Conservation (phyloP, 2,329 filamentous ascomycete genomes). For the Bimuria novae-zelandiae region DNA sequence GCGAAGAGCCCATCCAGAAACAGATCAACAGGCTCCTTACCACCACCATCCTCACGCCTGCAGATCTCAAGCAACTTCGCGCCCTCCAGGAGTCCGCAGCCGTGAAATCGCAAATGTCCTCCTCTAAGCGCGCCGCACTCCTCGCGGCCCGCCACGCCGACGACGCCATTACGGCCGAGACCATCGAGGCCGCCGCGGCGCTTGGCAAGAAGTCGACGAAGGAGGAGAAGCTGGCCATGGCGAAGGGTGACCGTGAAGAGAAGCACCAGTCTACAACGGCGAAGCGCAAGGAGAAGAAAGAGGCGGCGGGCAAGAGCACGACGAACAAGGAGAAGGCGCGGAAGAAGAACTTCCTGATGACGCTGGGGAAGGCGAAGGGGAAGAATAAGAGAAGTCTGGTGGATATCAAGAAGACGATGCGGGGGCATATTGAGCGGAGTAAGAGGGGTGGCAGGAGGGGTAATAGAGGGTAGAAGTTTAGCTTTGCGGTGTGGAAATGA, state of each 20-base stretch:
- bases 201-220: slow-evolving; percentile 82
- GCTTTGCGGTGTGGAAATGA: slow-evolving; percentile 1
- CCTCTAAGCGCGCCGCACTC: slow-evolving; percentile 47
- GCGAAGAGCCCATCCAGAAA: slow-evolving; percentile 49
- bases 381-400: slow-evolving; percentile 95
- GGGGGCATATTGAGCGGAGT: slow-evolving; percentile 78
- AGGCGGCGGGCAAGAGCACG: slow-evolving; percentile 87
- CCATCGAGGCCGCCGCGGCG: slow-evolving; percentile 85
- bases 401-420: slow-evolving; percentile 79
- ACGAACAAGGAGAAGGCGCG: slow-evolving; percentile 97
- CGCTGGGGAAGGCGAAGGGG: slow-evolving; percentile 88
- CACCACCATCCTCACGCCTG: slow-evolving; percentile 90
- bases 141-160: slow-evolving; percentile 69
- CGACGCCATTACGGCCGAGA: slow-evolving; percentile 84
- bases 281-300: slow-evolving; percentile 84
- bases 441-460: slow-evolving; percentile 83
- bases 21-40: slow-evolving; percentile 73
- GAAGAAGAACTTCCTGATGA: slow-evolving; percentile 99
- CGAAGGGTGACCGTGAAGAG: slow-evolving; percentile 79
- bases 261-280: slow-evolving; percentile 87
- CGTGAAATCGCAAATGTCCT: slow-evolving; percentile 65
- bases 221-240: slow-evolving; percentile 84
- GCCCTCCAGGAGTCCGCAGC: slow-evolving; percentile 79
- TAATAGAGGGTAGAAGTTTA: slow-evolving; percentile 56
- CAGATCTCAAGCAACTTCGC: slow-evolving; percentile 91